Percentiles rank a stretch among this genome's conserved stretches.
phyloP scores from a whole-genome alignment of 2,329 filamentous ascomycete genomes.

The Fusarium hostae region DNA sequence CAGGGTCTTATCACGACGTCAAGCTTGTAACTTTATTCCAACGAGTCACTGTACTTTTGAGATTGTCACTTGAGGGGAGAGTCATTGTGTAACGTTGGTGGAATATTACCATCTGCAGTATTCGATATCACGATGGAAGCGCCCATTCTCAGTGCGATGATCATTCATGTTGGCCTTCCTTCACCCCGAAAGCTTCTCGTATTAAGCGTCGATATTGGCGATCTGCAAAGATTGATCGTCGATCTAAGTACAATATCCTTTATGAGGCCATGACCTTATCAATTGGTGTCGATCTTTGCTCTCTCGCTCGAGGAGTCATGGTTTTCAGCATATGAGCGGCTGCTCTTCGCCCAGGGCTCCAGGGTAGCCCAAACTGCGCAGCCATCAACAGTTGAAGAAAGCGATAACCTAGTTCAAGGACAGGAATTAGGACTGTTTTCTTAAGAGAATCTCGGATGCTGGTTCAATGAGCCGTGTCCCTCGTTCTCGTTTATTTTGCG shows the following conservation, averaged over 20 bases:
- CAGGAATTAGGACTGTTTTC: not conserved
- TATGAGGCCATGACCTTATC: not conserved
- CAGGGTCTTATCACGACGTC: slow-evolving; percentile 2
- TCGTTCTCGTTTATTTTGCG: no score
- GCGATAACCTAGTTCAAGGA: not conserved
- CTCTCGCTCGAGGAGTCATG: not conserved
- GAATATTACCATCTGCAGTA: not conserved
- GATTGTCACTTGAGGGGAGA: not conserved
- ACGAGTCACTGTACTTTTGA: slow-evolving; percentile 9
- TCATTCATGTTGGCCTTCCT: not conserved
- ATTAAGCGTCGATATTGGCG: not conserved
- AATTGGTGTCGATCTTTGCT: not conserved
- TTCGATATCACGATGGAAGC: not conserved
- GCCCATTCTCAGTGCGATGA: not conserved
- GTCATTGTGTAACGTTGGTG: not conserved
- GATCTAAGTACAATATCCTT: not conserved
- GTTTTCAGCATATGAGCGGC: not conserved
- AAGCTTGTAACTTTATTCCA: slow-evolving; percentile 9
- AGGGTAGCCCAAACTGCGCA: not conserved
- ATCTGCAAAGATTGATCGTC: not conserved
- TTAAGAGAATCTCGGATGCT: not conserved
- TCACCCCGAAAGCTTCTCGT: not conserved
- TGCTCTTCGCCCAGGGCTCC: not conserved
- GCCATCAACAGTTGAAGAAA: not conserved
- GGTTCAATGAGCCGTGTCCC: no score